Evolutionary conservation across 2,329 filamentous ascomycete species (phyloP).

Genomic region (Sclerotinia trifoliorum): DNA sequence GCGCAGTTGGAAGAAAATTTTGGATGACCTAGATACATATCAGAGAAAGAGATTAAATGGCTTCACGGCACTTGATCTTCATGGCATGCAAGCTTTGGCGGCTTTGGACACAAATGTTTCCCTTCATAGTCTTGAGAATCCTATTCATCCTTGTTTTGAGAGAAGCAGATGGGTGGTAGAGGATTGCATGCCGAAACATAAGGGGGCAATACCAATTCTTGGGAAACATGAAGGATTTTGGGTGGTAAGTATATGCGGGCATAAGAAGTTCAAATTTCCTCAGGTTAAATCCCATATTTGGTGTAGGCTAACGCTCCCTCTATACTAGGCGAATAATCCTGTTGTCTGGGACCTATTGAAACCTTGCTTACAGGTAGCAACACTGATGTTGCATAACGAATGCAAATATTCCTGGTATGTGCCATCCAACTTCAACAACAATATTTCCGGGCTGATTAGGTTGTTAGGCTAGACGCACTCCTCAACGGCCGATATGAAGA

Average conservation of each 20-base stretch:
- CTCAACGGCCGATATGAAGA: background rate
- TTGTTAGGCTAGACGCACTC: constrained; percentile 7
- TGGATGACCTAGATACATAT: background rate
- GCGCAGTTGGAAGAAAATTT: background rate
- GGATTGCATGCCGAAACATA: constrained; percentile 18
- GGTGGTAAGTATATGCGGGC: constrained; percentile 21
- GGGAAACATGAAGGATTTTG: constrained; percentile 22
- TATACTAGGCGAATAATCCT: background rate
- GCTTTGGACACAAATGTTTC: background rate
- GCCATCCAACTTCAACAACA: background rate
- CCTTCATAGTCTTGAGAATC: constrained; percentile 1
- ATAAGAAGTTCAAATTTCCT: too few relatives aligned
- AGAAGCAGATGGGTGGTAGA: constrained; percentile 18
- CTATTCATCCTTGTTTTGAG: constrained; percentile 21
- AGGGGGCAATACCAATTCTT: constrained; percentile 22
- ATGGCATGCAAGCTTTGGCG: background rate
- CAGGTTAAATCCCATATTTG: background rate
- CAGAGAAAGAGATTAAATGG: constrained; percentile 10
- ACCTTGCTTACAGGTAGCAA: constrained; percentile 10
- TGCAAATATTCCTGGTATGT: constrained; percentile 12
- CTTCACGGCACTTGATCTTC: background rate
- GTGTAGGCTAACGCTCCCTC: background rate
- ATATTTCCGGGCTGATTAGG: background rate
- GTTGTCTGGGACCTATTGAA: constrained; percentile 1
- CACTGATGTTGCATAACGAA: constrained; percentile 8